phyloP scores from a whole-genome alignment of 148 eudicot species.

The Chenopodium formosanum region DNA sequence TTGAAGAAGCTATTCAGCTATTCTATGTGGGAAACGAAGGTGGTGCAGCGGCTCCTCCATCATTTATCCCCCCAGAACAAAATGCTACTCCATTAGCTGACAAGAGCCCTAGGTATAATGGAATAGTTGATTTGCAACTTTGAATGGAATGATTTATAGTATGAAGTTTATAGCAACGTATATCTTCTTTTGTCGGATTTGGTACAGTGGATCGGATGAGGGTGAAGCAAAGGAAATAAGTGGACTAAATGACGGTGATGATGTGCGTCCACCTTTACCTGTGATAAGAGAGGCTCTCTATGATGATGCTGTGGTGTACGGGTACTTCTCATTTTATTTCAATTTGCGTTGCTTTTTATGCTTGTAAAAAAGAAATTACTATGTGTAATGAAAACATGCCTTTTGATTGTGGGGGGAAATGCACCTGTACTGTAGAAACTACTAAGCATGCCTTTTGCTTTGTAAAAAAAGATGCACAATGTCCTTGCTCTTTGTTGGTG shows the following conservation, averaged over 20 bases:
- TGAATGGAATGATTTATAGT: background rate
- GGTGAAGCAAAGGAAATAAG: constrained; percentile 31
- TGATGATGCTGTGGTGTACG: constrained; percentile 53
- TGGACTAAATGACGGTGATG: constrained; percentile 41
- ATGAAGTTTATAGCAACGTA: background rate
- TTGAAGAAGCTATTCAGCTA: constrained; percentile 96
- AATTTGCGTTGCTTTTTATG: background rate
- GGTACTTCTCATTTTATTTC: constrained; percentile 38
- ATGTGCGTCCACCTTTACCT: constrained; percentile 84
- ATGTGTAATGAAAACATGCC: background rate
- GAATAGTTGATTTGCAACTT: background rate
- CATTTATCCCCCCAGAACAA: constrained; percentile 40
- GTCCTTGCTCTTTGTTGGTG: background rate
- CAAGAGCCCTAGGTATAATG: constrained; percentile 51
- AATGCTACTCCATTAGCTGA: constrained; percentile 34
- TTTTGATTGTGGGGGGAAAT: background rate
- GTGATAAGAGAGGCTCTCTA: constrained; percentile 92
- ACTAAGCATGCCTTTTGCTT: no score
- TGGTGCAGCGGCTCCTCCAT: constrained; percentile 42
- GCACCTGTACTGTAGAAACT: background rate
- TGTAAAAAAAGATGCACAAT: background rate
- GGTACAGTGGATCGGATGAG: constrained; percentile 43
- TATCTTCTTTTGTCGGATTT: constrained; percentile 25
- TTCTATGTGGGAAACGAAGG: constrained; percentile 83
- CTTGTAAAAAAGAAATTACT: background rate